Evolutionary conservation across 495 filamentous ascomycete genomes (phyloP), one percentile per base, ranked within the genome.

Genomic region (Staphylotrichum longicolle): DNA sequence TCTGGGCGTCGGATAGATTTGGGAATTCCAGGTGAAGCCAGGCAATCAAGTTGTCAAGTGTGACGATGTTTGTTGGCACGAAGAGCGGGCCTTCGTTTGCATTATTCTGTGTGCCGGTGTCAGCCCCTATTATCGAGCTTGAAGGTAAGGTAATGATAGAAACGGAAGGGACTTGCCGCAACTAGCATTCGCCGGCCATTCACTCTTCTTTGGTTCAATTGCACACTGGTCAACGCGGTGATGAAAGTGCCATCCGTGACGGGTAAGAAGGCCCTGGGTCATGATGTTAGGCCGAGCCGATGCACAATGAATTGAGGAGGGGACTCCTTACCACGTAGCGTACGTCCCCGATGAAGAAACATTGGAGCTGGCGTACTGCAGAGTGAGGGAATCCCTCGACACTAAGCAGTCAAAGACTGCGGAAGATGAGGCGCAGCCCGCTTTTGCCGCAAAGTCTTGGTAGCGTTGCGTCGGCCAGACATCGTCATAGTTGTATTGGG

Each of bases 241-340:
- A 87, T 69, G 59, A 85, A 80, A 1, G 61, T 63, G 3, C 81
- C 83, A 61, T 87, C 85, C 1, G 82, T 82, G 3, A 87, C 85
- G 4, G 85, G 85, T 8, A 82, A 68, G 57, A 86, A 86, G 0
- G 70, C 82, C 77, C 80, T 86, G 6, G 72, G 75, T 12, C 7
- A 44, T 12, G n/a, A 4, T 44, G 41, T 12, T 44, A 44, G 7
- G n/a, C n/a, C n/a, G n/a, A n/a, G n/a, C n/a, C n/a, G n/a, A n/a
- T n/a, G n/a, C n/a, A n/a, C n/a, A n/a, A 10, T 10, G n/a, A 4
- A 44, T 4, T 4, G n/a, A 44, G 4, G 15, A 10, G 7, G 33
- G 34, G 37, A 15, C 4, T 11, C 2, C 58, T n/a, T 34, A 65
- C 64, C 63, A 70, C 39, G 65, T 61, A 7, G 61, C 67, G 27